Conservation (phyloP, 2,329 filamentous ascomycete species). For the Bipolaris zeicola region DNA sequence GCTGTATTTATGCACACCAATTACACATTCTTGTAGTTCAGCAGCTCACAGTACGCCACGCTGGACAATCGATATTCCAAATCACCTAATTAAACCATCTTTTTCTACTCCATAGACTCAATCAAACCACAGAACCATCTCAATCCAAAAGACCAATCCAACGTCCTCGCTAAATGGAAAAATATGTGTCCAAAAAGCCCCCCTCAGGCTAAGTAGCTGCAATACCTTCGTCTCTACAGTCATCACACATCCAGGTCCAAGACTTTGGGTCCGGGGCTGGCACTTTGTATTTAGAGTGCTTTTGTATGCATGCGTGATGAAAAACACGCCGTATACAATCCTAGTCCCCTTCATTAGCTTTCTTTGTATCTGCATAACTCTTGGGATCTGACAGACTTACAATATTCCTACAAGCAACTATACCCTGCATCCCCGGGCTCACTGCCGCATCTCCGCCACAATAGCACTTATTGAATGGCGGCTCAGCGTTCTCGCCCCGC, state of each 20-base stretch:
- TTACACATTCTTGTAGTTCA: too few species aligned
- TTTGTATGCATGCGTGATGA: constrained; percentile 26
- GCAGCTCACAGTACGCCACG: too few species aligned
- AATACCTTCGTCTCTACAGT: constrained; percentile 4
- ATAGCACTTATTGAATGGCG: constrained; percentile 23
- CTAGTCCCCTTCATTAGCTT: constrained; percentile 8
- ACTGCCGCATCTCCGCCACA: constrained; percentile 26
- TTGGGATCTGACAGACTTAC: constrained; percentile 16
- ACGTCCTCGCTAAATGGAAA: too few species aligned
- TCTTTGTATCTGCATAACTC: background rate
- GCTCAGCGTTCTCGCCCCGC: constrained; percentile 6
- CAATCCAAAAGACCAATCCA: too few species aligned
- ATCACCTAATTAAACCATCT: too few species aligned
- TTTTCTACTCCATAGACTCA: too few species aligned
- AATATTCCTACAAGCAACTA: constrained; percentile 23
- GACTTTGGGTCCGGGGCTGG: background rate
- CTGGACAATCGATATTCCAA: too few species aligned
- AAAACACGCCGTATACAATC: constrained; percentile 29
- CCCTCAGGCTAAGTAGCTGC: background rate
- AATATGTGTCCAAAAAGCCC: background rate
- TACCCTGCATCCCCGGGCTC: background rate
- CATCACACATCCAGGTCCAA: constrained; percentile 16
- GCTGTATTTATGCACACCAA: too few species aligned
- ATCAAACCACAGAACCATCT: too few species aligned
- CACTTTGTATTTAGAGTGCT: constrained; percentile 6